Evolutionary conservation across 2,329 filamentous ascomycete species (phyloP).

Genomic region (Alternaria sp.): DNA sequence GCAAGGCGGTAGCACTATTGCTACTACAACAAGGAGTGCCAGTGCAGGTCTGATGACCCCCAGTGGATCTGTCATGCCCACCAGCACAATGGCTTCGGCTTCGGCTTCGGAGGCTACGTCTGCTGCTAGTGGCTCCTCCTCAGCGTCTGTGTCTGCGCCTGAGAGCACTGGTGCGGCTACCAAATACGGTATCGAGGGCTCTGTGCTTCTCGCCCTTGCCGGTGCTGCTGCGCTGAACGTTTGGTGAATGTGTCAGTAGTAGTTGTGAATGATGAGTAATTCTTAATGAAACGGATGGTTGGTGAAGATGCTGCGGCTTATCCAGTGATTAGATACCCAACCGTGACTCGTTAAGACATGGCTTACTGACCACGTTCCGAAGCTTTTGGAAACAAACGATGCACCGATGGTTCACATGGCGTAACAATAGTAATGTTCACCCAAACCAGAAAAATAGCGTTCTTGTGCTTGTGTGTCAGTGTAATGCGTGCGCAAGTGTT

Average conservation of each 20-base stretch:
- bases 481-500: neutral
- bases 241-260: conserved; percentile 17
- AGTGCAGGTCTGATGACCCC: conserved; percentile 5
- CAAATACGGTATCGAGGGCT: conserved; percentile 29
- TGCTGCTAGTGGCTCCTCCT: conserved; percentile 12
- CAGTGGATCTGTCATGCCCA: neutral
- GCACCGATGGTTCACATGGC: neutral
- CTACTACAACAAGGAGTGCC: conserved; percentile 11
- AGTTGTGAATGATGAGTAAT: neutral
- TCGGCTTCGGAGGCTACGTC: conserved; percentile 11
- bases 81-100: conserved; percentile 8
- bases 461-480: neutral
- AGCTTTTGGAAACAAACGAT: neutral
- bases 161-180: conserved; percentile 34
- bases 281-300: neutral
- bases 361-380: neutral
- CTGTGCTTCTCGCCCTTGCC: conserved; percentile 30
- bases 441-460: neutral
- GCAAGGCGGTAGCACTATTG: conserved; percentile 13
- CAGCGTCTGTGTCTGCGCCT: conserved; percentile 21
- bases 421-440: neutral
- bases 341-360: neutral
- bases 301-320: neutral
- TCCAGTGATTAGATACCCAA: neutral
- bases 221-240: conserved; percentile 33